Conservation (phyloP, 768 basidiomycete species). For the Boletus sensibilis region DNA sequence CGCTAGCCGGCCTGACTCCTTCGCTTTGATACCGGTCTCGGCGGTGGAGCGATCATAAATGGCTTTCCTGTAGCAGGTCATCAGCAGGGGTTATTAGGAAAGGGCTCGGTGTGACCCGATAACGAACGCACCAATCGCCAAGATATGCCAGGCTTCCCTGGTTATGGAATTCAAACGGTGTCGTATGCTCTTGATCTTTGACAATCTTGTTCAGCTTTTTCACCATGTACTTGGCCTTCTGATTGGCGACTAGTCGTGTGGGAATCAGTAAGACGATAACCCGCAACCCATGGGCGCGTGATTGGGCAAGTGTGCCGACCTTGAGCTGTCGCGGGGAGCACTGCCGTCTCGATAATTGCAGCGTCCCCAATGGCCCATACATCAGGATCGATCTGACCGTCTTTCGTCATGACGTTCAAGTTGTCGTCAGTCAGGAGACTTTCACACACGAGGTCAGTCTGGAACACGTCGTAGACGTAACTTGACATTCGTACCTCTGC, state of each 20-base stretch:
- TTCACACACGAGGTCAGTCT: slow-evolving; percentile 8
- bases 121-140: slow-evolving; percentile 59
- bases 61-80: slow-evolving; percentile 54
- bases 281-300: slow-evolving; percentile 20
- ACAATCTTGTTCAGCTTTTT: slow-evolving; percentile 65
- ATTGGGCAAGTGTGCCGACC: slow-evolving; percentile 38
- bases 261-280: slow-evolving; percentile 13
- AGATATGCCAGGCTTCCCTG: slow-evolving; percentile 78
- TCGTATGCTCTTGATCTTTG: slow-evolving; percentile 43
- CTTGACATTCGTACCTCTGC: slow-evolving; percentile 38
- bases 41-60: slow-evolving; percentile 66
- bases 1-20: slow-evolving; percentile 65
- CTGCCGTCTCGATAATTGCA: slow-evolving; percentile 52
- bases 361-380: slow-evolving; percentile 86
- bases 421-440: slow-evolving; percentile 53
- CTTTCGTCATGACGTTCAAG: slow-evolving; percentile 57
- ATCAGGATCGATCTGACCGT: slow-evolving; percentile 56
- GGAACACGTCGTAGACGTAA: slow-evolving; percentile 32
- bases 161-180: slow-evolving; percentile 70
- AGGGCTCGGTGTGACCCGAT: neutral
- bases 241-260: slow-evolving; percentile 59
- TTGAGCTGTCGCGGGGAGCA: slow-evolving; percentile 85
- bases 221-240: slow-evolving; percentile 68
- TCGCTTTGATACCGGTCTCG: slow-evolving; percentile 48
- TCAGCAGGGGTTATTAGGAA: slow-evolving; percentile 6